Conservation (phyloP, 805 yeast species). For the Lachancea nothofagi region DNA sequence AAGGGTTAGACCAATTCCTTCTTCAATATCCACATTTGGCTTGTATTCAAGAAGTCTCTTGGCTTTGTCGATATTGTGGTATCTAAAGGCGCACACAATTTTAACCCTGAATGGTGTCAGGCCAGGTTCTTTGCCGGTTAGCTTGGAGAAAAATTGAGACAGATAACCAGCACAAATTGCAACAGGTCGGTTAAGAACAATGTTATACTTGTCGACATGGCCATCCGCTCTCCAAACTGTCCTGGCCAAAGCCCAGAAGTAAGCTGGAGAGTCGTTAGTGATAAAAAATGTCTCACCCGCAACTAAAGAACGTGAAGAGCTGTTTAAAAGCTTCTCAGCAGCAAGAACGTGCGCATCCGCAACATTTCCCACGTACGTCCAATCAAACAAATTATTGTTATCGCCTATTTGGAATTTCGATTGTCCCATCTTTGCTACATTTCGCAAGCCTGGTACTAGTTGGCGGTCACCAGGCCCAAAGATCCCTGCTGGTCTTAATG, state of each 20-base stretch:
- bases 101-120: slow-evolving; percentile 92
- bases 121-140: slow-evolving; percentile 83
- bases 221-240: slow-evolving; percentile 98
- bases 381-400: slow-evolving; percentile 88
- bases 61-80: slow-evolving; percentile 88
- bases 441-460: slow-evolving; percentile 84
- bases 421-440: slow-evolving; percentile 77
- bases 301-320: slow-evolving; percentile 39
- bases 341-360: slow-evolving; percentile 96
- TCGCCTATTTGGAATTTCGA: slow-evolving; percentile 92
- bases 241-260: slow-evolving; percentile 95
- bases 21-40: slow-evolving; percentile 73
- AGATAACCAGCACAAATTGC: slow-evolving; percentile 79
- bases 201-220: slow-evolving; percentile 60
- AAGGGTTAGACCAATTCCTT: slow-evolving; percentile 73
- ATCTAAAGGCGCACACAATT: slow-evolving; percentile 87
- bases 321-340: slow-evolving; percentile 62
- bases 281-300: slow-evolving; percentile 87
- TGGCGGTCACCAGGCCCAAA: slow-evolving; percentile 99
- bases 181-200: slow-evolving; percentile 65
- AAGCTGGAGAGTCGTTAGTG: slow-evolving; percentile 91
- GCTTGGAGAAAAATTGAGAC: slow-evolving; percentile 64
- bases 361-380: slow-evolving; percentile 98
- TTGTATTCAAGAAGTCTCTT: slow-evolving; percentile 67
- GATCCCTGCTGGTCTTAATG: slow-evolving; percentile 94